phyloP scores from a whole-genome alignment of 2,329 filamentous ascomycete species.

The Talaromyces sp. region DNA sequence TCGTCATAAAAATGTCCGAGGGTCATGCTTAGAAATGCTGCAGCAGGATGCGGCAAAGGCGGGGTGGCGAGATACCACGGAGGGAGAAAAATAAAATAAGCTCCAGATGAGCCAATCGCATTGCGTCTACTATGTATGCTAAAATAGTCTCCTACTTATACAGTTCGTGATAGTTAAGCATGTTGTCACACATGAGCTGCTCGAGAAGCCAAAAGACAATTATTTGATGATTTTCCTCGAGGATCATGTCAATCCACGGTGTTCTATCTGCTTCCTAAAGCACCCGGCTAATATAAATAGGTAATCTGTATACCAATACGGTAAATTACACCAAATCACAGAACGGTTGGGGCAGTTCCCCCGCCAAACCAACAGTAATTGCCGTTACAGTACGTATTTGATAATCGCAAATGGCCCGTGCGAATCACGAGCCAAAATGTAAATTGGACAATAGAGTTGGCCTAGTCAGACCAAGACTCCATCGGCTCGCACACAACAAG shows the following conservation, averaged over 20 bases:
- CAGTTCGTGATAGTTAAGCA: too few relatives aligned
- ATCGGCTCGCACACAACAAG: background rate
- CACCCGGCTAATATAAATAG: background rate
- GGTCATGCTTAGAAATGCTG: conserved; percentile 12
- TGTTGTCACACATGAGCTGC: background rate
- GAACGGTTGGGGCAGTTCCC: background rate
- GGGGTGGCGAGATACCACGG: conserved; percentile 2
- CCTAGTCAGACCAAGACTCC: background rate
- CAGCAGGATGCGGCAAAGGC: conserved; percentile 1
- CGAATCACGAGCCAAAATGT: conserved; percentile 6
- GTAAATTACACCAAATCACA: background rate
- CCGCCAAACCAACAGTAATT: too few relatives aligned
- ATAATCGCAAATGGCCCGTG: background rate
- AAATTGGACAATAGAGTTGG: background rate
- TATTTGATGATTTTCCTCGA: background rate
- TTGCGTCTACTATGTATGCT: background rate
- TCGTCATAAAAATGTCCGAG: background rate
- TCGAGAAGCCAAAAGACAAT: background rate
- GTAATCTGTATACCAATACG: background rate
- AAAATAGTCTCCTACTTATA: background rate
- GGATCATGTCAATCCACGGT: background rate
- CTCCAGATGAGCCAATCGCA: conserved; percentile 1
- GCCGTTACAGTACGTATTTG: background rate
- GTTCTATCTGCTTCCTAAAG: background rate
- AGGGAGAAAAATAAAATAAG: background rate